Evolutionary conservation across 2,329 filamentous ascomycete species (phyloP), one percentile per base, ranked within the genome.

Genomic region (Torrubiella hemipterigena): DNA sequence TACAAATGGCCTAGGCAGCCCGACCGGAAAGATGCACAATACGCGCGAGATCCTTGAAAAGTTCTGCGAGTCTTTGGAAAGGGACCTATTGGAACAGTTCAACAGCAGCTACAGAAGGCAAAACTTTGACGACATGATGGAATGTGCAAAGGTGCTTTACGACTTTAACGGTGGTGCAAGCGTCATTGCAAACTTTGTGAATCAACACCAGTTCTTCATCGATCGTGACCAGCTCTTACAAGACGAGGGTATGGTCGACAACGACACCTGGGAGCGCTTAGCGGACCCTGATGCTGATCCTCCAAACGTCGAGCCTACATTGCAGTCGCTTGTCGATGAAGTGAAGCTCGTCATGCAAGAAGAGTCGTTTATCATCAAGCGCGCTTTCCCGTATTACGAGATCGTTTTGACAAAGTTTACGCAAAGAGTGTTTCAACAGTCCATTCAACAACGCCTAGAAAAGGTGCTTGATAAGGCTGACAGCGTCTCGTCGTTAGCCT

Each of bases 121-220:
- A 47, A 94, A 96, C 56, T 95, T 93, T 49, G 85, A 95, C 43
- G 87, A 93, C 47, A 98, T 98, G 93, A 80, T 84, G 60, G 91
- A 96, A 52, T 98, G 91, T 52, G 84, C 93, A 33, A 83, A 83
- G 47, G 91, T 95, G 25, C 65, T 98, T 39, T 73, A 91, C 51
- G 91, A 96, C 56, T 98, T 98, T 66, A 94, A 89, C 53, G 86
- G 91, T 31, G 91, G 91, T 31, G 77, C 85, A 35, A 96, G 87
- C 51, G 91, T 96, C 37, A 93, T 95, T 55, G 89, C 84, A 11
- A 69, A 89, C 9, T 98, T 96, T 54, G 89, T 98, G 49, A 98
- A 98, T 51, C 91, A 98, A 54, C 93, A 98, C 58, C 86, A 94
- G 49, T 98, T 98, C 67, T 98, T 98, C 59, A 95, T 98, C 49